These are phyloP conservation scores for Alternaria novae-zelandiae DNA, from an alignment of 2,329 filamentous ascomycete genomes.

Conservation along the genomic window DNA sequence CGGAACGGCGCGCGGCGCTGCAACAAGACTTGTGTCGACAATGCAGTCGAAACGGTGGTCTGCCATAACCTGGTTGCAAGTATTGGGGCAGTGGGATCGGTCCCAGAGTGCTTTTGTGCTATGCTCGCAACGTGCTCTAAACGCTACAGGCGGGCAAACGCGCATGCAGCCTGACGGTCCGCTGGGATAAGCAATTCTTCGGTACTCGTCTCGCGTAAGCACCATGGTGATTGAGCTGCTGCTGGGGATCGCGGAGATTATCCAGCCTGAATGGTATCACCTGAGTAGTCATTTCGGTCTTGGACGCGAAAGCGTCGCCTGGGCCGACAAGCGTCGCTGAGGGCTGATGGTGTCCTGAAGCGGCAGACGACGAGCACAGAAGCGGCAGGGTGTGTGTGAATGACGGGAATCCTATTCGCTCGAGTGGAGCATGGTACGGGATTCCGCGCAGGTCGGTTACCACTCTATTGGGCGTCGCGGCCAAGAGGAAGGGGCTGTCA, in stretches of 20 bases:
- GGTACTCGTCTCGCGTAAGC: slow-evolving; percentile 30
- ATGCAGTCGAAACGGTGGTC: slow-evolving; percentile 23
- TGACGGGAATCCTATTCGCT: slow-evolving; percentile 12
- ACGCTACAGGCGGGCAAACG: slow-evolving; percentile 16
- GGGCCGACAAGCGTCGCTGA: slow-evolving; percentile 15
- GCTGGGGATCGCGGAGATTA: slow-evolving; percentile 25
- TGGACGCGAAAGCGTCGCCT: slow-evolving; percentile 20
- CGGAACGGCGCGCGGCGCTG: slow-evolving; percentile 33
- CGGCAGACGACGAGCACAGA: slow-evolving; percentile 15
- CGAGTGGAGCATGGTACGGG: slow-evolving; percentile 12
- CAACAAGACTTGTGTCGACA: slow-evolving; percentile 18
- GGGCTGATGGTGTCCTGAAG: slow-evolving; percentile 9
- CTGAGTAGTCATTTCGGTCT: slow-evolving; percentile 19
- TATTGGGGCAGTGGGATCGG: slow-evolving; percentile 6
- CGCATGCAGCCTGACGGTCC: slow-evolving; percentile 19
- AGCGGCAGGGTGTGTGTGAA: slow-evolving; percentile 5
- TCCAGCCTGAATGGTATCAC: slow-evolving; percentile 4
- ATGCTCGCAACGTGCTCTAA: slow-evolving; percentile 6
- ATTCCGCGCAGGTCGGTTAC: slow-evolving; percentile 10
- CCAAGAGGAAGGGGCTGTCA: slow-evolving; percentile 3
- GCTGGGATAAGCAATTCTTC: slow-evolving; percentile 17
- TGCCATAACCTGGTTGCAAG: slow-evolving; percentile 4
- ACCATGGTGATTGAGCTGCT: slow-evolving; percentile 17
- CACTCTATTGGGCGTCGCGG: slow-evolving; percentile 12
- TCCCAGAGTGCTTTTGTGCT: neutral